phyloP scores from a whole-genome alignment of 345 rosid species.

The Physaria fendleri region DNA sequence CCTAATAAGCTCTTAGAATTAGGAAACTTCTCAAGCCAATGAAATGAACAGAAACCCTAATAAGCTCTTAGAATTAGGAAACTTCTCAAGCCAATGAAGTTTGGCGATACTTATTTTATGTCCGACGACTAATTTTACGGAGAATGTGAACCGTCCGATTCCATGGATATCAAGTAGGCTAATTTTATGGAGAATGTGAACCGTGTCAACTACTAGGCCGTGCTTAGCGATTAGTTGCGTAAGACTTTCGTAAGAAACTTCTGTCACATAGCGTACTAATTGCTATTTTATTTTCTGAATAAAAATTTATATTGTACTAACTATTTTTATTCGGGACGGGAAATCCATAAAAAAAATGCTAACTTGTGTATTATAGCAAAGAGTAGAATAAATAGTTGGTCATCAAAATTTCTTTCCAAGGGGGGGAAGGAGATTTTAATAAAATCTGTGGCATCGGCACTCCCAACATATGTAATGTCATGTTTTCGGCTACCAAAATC shows the following conservation, averaged over 20 bases:
- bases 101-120: neutral
- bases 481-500: no score
- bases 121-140: slow-evolving; percentile 1
- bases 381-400: no score
- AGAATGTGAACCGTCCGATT: slow-evolving; percentile 20
- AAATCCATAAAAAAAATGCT: no score
- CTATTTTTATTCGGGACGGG: no score
- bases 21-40: neutral
- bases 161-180: neutral
- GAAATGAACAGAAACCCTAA: slow-evolving; percentile 29
- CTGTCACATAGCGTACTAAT: no score
- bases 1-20: neutral
- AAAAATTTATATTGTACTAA: no score
- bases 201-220: neutral
- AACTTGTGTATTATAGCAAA: no score
- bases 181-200: neutral
- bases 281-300: no score
- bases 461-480: no score
- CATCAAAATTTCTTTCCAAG: no score
- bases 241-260: neutral
- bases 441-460: no score
- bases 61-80: neutral
- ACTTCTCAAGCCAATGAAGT: slow-evolving; percentile 10
- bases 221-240: neutral
- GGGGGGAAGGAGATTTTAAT: no score